These are phyloP conservation scores for Scutellaria barbata DNA, from an alignment of 257 asterid genomes.

Conservation along the genomic window DNA sequence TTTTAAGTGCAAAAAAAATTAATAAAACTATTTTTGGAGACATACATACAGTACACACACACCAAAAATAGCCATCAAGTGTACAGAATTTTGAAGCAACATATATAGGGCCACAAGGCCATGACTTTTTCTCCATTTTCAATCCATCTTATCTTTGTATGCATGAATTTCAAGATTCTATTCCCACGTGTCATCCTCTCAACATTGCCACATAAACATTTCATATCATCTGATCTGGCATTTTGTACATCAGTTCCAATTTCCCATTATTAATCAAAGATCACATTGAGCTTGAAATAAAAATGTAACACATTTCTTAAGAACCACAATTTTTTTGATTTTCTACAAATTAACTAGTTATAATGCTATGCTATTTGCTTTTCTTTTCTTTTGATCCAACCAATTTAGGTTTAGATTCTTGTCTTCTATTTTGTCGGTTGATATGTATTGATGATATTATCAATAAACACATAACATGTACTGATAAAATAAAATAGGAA, in stretches of 20 bases:
- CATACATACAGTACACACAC: not conserved
- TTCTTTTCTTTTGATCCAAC: slow-evolving; percentile 15
- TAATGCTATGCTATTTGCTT: slow-evolving; percentile 12
- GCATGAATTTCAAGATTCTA: slow-evolving; percentile 22
- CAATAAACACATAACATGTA: not conserved
- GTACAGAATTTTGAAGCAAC: slow-evolving; percentile 22
- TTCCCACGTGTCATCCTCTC: slow-evolving; percentile 28
- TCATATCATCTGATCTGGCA: slow-evolving; percentile 8
- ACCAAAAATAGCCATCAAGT: slow-evolving; percentile 20
- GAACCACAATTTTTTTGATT: not conserved
- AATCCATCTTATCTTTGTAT: slow-evolving; percentile 11
- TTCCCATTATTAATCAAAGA: slow-evolving; percentile 16
- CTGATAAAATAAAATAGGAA: not conserved
- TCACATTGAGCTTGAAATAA: slow-evolving; percentile 23
- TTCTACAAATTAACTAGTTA: slow-evolving; percentile 19
- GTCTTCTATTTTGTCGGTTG: not conserved
- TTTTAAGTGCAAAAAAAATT: too few relatives aligned
- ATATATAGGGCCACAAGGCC: slow-evolving; percentile 7
- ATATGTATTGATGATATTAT: not conserved
- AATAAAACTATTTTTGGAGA: too few relatives aligned
- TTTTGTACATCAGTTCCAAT: slow-evolving; percentile 5
- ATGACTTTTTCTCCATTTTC: slow-evolving; percentile 14
- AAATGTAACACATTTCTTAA: slow-evolving; percentile 23
- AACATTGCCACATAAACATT: slow-evolving; percentile 12
- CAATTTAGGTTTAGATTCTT: not conserved